phyloP scores from a whole-genome alignment of 2,329 filamentous ascomycete genomes.

The Aureobasidium zeae region DNA sequence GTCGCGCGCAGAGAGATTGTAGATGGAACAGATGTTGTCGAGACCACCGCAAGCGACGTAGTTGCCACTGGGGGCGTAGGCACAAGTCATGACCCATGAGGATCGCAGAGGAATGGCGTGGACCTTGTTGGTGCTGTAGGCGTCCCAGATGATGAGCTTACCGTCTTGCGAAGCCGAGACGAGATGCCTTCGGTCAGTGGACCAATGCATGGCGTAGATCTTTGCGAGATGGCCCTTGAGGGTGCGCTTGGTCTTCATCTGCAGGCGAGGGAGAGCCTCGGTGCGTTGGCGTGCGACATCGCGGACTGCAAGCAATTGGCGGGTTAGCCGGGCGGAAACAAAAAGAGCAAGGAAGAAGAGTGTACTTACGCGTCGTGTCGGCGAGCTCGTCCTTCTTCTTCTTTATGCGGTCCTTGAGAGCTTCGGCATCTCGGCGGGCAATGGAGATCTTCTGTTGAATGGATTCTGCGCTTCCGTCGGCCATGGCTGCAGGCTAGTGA shows the following conservation, averaged over 20 bases:
- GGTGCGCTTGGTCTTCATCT: slow-evolving; percentile 96
- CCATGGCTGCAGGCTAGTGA: slow-evolving; percentile 27
- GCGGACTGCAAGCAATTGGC: slow-evolving; percentile 59
- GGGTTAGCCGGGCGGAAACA: not conserved
- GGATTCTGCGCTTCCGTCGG: slow-evolving; percentile 42
- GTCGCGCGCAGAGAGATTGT: slow-evolving; percentile 94
- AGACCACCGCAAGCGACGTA: slow-evolving; percentile 97
- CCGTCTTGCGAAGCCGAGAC: slow-evolving; percentile 98
- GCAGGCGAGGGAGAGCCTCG: slow-evolving; percentile 81
- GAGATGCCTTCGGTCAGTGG: slow-evolving; percentile 90
- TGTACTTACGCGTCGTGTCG: slow-evolving; percentile 82
- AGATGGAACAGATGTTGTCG: slow-evolving; percentile 99
- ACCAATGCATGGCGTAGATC: slow-evolving; percentile 99
- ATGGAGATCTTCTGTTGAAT: slow-evolving; percentile 69
- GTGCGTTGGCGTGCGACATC: slow-evolving; percentile 87
- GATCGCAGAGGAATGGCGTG: slow-evolving; percentile 95
- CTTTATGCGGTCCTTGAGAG: slow-evolving; percentile 97
- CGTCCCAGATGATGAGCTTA: slow-evolving; percentile 99
- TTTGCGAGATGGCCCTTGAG: slow-evolving; percentile 97
- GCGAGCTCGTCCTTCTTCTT: slow-evolving; percentile 99
- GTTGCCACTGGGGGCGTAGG: slow-evolving; percentile 95
- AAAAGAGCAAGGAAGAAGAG: too few species aligned
- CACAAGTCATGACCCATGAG: slow-evolving; percentile 99
- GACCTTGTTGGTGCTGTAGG: slow-evolving; percentile 98
- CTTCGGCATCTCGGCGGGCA: slow-evolving; percentile 94